Percentiles rank a stretch among this genome's conserved stretches.
These are phyloP conservation scores for Rhodotorula sp. DNA, from an alignment of 1,284 basidiomycete genomes.

Conservation along the genomic window DNA sequence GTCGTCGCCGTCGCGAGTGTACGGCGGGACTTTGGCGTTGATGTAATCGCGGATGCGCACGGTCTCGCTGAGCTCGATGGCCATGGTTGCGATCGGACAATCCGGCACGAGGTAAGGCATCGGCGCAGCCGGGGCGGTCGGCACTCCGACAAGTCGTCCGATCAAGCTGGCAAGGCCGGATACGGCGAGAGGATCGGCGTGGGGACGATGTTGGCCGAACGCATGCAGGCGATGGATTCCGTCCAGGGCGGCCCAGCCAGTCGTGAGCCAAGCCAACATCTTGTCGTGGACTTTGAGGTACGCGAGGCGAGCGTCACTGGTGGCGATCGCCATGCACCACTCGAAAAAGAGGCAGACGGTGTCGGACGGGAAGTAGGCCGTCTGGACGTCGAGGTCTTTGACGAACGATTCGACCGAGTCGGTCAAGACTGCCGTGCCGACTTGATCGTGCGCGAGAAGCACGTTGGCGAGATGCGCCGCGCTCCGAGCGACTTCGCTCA, in stretches of 20 bases:
- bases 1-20: background rate
- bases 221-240: conserved; percentile 40
- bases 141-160: conserved; percentile 53
- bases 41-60: conserved; percentile 66
- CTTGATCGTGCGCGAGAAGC: conserved; percentile 51
- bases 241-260: conserved; percentile 63
- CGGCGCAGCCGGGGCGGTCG: conserved; percentile 2
- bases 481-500: conserved; percentile 66
- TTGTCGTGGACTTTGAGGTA: conserved; percentile 78
- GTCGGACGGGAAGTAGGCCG: conserved; percentile 80
- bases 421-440: conserved; percentile 61
- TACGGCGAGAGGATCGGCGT: conserved; percentile 56
- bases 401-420: conserved; percentile 70
- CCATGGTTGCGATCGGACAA: conserved; percentile 61
- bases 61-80: conserved; percentile 61
- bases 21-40: conserved; percentile 59
- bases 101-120: conserved; percentile 36
- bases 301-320: conserved; percentile 74
- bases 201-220: conserved; percentile 43
- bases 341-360: conserved; percentile 77
- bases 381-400: conserved; percentile 75
- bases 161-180: conserved; percentile 63
- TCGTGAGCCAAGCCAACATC: conserved; percentile 74
- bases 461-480: conserved; percentile 72
- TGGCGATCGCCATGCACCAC: conserved; percentile 64